Evolutionary conservation across 805 yeast species (phyloP).

Genomic region (Naumovozyma castellii): DNA sequence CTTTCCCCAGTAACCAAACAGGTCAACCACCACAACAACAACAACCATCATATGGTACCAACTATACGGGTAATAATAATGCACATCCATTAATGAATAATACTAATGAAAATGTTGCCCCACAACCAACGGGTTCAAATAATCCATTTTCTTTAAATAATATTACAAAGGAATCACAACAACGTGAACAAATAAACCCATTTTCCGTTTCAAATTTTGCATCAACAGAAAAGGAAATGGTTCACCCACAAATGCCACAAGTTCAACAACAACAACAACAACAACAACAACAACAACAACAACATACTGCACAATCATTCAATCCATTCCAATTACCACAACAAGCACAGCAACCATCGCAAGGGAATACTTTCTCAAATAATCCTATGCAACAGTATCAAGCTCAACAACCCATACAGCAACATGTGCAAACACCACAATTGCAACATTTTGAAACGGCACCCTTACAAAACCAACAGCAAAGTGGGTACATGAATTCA

Average conservation of each 20-base stretch:
- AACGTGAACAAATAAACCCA: slow-evolving; percentile 6
- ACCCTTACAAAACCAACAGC: not conserved
- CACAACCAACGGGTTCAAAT: slow-evolving; percentile 22
- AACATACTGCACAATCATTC: slow-evolving; percentile 4
- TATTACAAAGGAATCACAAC: slow-evolving; percentile 5
- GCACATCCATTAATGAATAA: not conserved
- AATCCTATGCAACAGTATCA: slow-evolving; percentile 11
- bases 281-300: slow-evolving; percentile 13
- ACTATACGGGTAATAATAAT: not conserved
- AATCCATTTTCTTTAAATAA: slow-evolving; percentile 33
- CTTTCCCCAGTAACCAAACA: not conserved
- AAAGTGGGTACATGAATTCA: not conserved
- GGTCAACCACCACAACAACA: not conserved
- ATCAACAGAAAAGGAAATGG: not conserved
- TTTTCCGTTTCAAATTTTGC: slow-evolving; percentile 11
- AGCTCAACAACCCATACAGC: slow-evolving; percentile 1
- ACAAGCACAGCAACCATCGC: no score
- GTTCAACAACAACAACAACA: slow-evolving; percentile 13
- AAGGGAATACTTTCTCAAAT: slow-evolving; percentile 1
- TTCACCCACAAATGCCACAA: slow-evolving; percentile 4
- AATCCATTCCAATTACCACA: slow-evolving; percentile 1
- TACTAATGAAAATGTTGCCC: slow-evolving; percentile 4
- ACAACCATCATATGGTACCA: not conserved
- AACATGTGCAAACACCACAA: slow-evolving; percentile 26
- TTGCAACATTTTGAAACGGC: slow-evolving; percentile 26